Evolutionary conservation across 148 eudicot species (phyloP).

Genomic region (Amaranthus cruentus): DNA sequence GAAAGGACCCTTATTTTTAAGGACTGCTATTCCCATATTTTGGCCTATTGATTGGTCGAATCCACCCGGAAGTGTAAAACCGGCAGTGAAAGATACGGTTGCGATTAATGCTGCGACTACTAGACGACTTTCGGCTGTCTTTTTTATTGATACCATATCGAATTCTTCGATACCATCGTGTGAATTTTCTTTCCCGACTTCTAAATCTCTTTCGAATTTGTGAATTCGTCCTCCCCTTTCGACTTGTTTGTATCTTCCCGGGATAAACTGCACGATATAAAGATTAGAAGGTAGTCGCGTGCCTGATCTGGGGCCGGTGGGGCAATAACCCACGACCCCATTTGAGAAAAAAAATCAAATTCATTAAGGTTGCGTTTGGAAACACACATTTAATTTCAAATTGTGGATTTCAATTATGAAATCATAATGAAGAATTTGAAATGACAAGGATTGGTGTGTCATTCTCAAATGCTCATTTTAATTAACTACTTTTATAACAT

Average conservation of each 20-base stretch:
- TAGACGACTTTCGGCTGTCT: constrained; percentile 8
- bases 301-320: too few relatives aligned
- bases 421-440: too few relatives aligned
- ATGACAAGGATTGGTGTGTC: too few relatives aligned
- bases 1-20: neutral
- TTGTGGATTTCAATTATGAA: too few relatives aligned
- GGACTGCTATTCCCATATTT: constrained; percentile 6
- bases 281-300: too few relatives aligned
- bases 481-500: too few relatives aligned
- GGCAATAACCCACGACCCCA: too few relatives aligned
- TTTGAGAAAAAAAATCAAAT: too few relatives aligned
- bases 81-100: constrained; percentile 23
- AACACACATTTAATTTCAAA: too few relatives aligned
- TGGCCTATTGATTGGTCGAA: neutral
- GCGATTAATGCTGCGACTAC: constrained; percentile 20
- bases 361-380: too few relatives aligned
- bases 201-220: neutral
- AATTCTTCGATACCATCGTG: neutral
- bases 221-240: constrained; percentile 5
- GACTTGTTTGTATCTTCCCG: neutral
- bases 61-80: constrained; percentile 21
- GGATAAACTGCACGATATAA: neutral
- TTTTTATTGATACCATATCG: neutral
- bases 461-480: too few relatives aligned
- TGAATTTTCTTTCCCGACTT: neutral